Conservation (phyloP, 768 basidiomycete genomes). For the Calvatia gigantea region DNA sequence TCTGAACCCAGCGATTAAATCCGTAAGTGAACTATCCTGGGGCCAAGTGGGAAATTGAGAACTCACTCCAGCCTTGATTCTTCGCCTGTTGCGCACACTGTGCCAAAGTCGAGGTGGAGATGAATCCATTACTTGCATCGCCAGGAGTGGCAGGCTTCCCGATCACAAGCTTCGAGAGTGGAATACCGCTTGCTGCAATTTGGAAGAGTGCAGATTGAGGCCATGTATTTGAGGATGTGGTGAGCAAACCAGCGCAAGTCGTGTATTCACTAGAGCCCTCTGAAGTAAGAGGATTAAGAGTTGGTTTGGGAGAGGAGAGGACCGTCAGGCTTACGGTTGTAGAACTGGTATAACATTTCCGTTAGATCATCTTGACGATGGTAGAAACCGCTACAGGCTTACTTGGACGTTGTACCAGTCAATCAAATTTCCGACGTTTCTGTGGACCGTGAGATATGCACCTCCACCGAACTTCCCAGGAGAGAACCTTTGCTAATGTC, state of each 20-base stretch:
- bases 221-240: slow-evolving; percentile 54
- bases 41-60: background rate
- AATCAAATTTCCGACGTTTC: slow-evolving; percentile 50
- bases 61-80: slow-evolving; percentile 62
- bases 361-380: background rate
- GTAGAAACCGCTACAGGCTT: slow-evolving; percentile 2
- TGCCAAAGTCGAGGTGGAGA: slow-evolving; percentile 54
- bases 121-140: slow-evolving; percentile 62
- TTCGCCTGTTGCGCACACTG: slow-evolving; percentile 60
- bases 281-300: slow-evolving; percentile 22
- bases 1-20: no score
- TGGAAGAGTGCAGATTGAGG: slow-evolving; percentile 61
- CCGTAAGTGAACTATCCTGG: no score
- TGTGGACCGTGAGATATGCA: slow-evolving; percentile 55
- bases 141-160: slow-evolving; percentile 60
- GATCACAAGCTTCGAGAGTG: slow-evolving; percentile 65
- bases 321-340: slow-evolving; percentile 44
- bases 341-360: slow-evolving; percentile 29
- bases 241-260: slow-evolving; percentile 57
- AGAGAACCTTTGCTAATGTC: slow-evolving; percentile 34
- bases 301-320: no score
- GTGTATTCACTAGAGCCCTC: slow-evolving; percentile 65
- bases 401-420: slow-evolving; percentile 65
- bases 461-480: slow-evolving; percentile 40
- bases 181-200: slow-evolving; percentile 55